These are phyloP conservation scores for Penicillium salamii DNA, from an alignment of 495 filamentous ascomycete genomes.

Conservation along the genomic window DNA sequence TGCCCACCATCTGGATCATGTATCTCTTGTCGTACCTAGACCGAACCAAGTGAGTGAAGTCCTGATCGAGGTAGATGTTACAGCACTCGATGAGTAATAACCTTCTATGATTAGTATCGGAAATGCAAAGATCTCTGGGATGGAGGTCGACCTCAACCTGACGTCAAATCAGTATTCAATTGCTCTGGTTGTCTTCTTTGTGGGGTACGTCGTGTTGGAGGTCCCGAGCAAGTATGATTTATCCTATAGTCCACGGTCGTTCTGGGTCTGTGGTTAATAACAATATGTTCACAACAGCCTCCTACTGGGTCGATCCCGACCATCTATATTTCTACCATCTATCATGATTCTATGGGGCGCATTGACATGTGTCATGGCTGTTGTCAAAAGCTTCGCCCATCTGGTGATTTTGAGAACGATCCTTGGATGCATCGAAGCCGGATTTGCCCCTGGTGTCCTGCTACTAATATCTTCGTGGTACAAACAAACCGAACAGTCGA, in stretches of 20 bases:
- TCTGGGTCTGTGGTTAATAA: neutral
- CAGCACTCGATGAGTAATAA: too few species aligned
- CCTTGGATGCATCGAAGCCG: slow-evolving; percentile 41
- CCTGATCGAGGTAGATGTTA: too few species aligned
- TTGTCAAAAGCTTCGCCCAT: slow-evolving; percentile 39
- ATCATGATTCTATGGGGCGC: slow-evolving; percentile 44
- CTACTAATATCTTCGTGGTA: slow-evolving; percentile 52
- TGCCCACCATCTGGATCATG: slow-evolving; percentile 50
- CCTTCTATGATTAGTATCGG: slow-evolving; percentile 27
- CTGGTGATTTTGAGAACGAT: slow-evolving; percentile 36
- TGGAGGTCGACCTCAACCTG: slow-evolving; percentile 41
- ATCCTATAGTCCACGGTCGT: neutral
- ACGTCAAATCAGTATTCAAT: slow-evolving; percentile 34
- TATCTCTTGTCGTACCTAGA: slow-evolving; percentile 49
- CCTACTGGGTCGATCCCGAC: slow-evolving; percentile 34
- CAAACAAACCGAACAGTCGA: slow-evolving; percentile 49
- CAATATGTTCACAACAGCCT: slow-evolving; percentile 27
- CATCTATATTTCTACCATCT: slow-evolving; percentile 41
- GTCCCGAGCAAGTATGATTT: slow-evolving; percentile 38
- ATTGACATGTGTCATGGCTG: slow-evolving; percentile 39
- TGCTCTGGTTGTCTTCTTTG: slow-evolving; percentile 45
- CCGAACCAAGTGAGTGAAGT: too few species aligned
- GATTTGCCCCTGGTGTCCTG: slow-evolving; percentile 44
- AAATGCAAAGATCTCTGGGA: slow-evolving; percentile 45
- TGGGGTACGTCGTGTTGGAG: slow-evolving; percentile 46